Percentiles rank a stretch among this genome's conserved stretches.
phyloP scores from a whole-genome alignment of 1,284 basidiomycete genomes.

The Blastosporella zonata region DNA sequence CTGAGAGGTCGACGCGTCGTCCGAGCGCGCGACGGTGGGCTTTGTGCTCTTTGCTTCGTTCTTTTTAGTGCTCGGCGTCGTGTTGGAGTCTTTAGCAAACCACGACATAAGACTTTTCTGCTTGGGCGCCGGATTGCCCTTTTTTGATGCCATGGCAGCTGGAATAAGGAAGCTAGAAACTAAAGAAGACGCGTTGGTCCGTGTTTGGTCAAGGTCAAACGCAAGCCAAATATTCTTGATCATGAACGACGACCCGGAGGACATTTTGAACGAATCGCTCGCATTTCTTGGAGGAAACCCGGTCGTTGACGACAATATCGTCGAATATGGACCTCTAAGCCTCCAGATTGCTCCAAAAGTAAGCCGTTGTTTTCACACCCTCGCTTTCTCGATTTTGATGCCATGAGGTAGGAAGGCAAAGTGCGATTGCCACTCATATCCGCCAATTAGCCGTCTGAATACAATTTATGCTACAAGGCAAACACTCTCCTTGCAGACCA shows the following conservation, averaged over 20 bases:
- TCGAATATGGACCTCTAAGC: conserved; percentile 46
- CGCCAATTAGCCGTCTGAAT: conserved; percentile 17
- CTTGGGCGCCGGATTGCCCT: conserved; percentile 44
- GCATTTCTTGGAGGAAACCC: conserved; percentile 41
- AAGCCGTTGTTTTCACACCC: not conserved
- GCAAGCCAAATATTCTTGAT: conserved; percentile 6
- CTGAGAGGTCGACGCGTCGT: conserved; percentile 26
- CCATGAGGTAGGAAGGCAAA: conserved; percentile 47
- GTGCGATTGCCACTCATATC: conserved; percentile 23
- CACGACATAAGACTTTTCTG: conserved; percentile 75
- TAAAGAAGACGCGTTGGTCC: conserved; percentile 25
- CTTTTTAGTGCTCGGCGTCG: conserved; percentile 24
- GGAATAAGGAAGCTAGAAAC: not conserved
- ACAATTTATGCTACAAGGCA: conserved; percentile 38
- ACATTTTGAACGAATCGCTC: conserved; percentile 48
- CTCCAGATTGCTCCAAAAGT: conserved; percentile 57
- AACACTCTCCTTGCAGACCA: conserved; percentile 71
- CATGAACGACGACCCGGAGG: conserved; percentile 31
- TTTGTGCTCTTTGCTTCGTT: conserved; percentile 23
- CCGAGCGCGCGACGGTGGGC: conserved; percentile 24
- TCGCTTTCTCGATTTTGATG: not conserved
- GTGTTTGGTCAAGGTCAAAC: conserved; percentile 22
- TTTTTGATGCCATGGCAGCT: conserved; percentile 34
- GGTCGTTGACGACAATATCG: conserved; percentile 35
- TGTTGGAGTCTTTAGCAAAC: conserved; percentile 46